A percentile compares a stretch with the other conserved stretches of the same genome.
Conservation (phyloP, 2,329 filamentous ascomycete species). For the Didymosphaeria variabile region DNA sequence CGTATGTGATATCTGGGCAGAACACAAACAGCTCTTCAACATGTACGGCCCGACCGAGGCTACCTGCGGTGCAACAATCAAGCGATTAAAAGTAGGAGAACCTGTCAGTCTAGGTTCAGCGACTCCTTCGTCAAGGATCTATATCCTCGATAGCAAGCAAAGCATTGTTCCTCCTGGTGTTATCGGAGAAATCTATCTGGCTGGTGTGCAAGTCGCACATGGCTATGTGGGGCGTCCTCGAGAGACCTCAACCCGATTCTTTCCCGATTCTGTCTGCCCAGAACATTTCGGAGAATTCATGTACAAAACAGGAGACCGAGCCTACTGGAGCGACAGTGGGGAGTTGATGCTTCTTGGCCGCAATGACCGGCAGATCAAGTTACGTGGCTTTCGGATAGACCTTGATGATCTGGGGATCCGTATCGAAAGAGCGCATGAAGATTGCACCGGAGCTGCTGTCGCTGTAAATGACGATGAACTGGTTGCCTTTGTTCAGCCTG, state of each 20-base stretch:
- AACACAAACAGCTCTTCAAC: conserved; percentile 47
- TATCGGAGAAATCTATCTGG: conserved; percentile 54
- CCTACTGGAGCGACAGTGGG: conserved; percentile 45
- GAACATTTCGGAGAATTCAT: conserved; percentile 36
- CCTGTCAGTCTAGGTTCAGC: conserved; percentile 43
- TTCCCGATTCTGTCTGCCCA: conserved; percentile 39
- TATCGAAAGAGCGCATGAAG: conserved; percentile 18
- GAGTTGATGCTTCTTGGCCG: conserved; percentile 53
- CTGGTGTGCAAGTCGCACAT: conserved; percentile 54
- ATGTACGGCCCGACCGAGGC: conserved; percentile 57
- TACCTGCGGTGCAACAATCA: conserved; percentile 51
- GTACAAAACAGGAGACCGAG: conserved; percentile 56
- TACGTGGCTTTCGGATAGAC: conserved; percentile 52
- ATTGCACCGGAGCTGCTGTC: not conserved
- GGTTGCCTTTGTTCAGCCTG: not conserved
- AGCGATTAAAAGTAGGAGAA: not conserved
- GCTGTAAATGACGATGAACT: not conserved
- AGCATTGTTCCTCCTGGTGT: conserved; percentile 45
- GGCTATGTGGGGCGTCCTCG: conserved; percentile 53
- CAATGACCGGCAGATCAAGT: conserved; percentile 54
- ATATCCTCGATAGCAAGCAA: conserved; percentile 51
- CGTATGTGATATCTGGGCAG: conserved; percentile 47
- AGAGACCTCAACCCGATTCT: conserved; percentile 41
- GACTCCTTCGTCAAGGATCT: conserved; percentile 49
- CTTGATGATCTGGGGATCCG: conserved; percentile 51